Base-by-base conservation (phyloP, 2,329 filamentous ascomycete genomes). In the Microsporum audouinii region DNA sequence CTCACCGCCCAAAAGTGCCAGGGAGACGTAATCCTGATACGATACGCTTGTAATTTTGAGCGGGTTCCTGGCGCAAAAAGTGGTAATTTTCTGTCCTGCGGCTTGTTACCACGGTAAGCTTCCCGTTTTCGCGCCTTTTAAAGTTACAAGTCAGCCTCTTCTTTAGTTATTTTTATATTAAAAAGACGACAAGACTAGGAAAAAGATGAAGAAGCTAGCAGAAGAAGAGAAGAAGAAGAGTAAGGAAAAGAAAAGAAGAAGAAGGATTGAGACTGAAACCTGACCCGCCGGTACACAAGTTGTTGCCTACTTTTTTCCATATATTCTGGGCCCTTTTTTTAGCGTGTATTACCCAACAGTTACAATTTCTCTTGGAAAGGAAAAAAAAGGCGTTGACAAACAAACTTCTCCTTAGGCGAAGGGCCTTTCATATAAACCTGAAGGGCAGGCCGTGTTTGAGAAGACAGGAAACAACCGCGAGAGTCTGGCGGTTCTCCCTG, bases 1-100 rank as follows among this genome's bases (percentile, higher is more conserved):
- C 56, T 63, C 53, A 63, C 62, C 63, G 63, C 62, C 57, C 4
- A 47, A 55, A 8, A 33, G 36, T 14, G 10, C 34, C 47, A 29
- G 31, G 12, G 53, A 56, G 6, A n/a, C 33, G 31, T 39, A 56
- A 36, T 39, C 38, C 33, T 27, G 53, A 23, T 29, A 56, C 53
- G 31, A 14, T 17, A 56, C 5, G 31, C 7, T n/a, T 17, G 53
- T 56, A 56, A 23, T 7, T 36, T 39, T 39, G 53, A 5, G 31
- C 53, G 23, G 23, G 45, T 51, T 29, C 27, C 45, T 51, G 27
- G 45, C 45, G 45, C 23, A 8, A 31, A 29, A 31, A 3, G 27
- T 29, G 8, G 45, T 51, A 51, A 51, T 33, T 51, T 51, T 33
- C 23, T 8, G 43, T 10, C 34, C 34, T 1, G 5, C 5, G 5